phyloP scores from a whole-genome alignment of 2,329 filamentous ascomycete genomes.

The Mycosphaerella arachidis region DNA sequence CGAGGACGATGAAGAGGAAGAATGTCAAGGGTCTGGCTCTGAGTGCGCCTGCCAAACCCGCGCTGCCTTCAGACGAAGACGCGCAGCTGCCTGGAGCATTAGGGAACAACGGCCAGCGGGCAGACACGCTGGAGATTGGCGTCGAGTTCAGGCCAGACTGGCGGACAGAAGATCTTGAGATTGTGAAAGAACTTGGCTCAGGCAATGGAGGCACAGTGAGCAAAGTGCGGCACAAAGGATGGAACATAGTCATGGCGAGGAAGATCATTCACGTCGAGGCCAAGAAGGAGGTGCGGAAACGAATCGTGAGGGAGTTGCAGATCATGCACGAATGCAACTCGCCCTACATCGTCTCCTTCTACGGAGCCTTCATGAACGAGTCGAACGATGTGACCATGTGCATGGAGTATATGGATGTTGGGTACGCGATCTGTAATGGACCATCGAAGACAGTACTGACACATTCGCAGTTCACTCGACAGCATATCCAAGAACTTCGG shows the following conservation, averaged over 20 bases:
- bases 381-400: conserved; percentile 98
- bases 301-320: conserved; percentile 93
- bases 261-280: conserved; percentile 99
- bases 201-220: conserved; percentile 98
- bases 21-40: conserved; percentile 95
- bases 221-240: conserved; percentile 92
- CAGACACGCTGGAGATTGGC: conserved; percentile 83
- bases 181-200: conserved; percentile 88
- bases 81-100: conserved; percentile 56
- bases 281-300: conserved; percentile 93
- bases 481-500: conserved; percentile 92
- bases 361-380: conserved; percentile 93
- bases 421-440: conserved; percentile 56
- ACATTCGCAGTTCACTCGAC: conserved; percentile 71
- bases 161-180: conserved; percentile 83
- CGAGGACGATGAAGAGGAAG: conserved; percentile 92
- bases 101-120: conserved; percentile 53
- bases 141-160: conserved; percentile 95
- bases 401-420: conserved; percentile 99
- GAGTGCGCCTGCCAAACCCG: conserved; percentile 67
- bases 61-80: conserved; percentile 69
- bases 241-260: conserved; percentile 93
- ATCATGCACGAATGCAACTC: conserved; percentile 99
- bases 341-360: conserved; percentile 95
- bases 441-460: conserved; percentile 11